phyloP scores from a whole-genome alignment of 192 early-diverging fungal genomes.

The Coemansia sp. region DNA sequence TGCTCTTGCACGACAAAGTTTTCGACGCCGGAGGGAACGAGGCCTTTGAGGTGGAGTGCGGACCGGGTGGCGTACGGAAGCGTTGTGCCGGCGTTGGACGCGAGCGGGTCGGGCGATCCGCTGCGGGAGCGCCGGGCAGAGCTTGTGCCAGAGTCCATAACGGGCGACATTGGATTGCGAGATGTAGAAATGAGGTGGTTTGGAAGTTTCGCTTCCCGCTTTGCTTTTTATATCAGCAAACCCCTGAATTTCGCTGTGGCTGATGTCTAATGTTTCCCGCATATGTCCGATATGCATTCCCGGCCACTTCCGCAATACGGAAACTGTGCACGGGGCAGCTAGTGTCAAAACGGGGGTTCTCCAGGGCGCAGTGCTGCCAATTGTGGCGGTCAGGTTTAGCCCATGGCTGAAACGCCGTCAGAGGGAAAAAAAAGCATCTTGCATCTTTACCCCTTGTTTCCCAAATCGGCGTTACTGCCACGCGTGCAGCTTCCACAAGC shows the following conservation, averaged over 20 bases:
- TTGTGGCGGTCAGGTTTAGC: neutral
- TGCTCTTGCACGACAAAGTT: constrained; percentile 68
- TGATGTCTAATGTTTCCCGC: constrained; percentile 1
- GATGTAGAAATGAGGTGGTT: too few relatives aligned
- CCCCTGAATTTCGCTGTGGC: neutral
- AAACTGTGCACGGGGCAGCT: constrained; percentile 11
- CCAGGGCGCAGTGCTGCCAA: neutral
- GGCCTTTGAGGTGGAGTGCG: constrained; percentile 63
- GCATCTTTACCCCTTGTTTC: neutral
- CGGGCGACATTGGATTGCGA: too few relatives aligned
- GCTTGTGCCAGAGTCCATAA: constrained; percentile 24
- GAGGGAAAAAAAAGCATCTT: constrained; percentile 9
- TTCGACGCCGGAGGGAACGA: constrained; percentile 74
- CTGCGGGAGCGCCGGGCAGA: constrained; percentile 34
- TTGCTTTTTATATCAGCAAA: neutral
- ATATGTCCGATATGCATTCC: constrained; percentile 15
- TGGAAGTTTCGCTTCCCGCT: neutral
- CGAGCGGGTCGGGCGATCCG: constrained; percentile 33
- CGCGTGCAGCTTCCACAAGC: too few relatives aligned
- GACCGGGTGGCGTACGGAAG: constrained; percentile 51
- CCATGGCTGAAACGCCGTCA: constrained; percentile 8
- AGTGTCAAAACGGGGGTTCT: neutral
- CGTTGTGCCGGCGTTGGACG: constrained; percentile 35
- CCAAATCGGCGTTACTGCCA: constrained; percentile 6
- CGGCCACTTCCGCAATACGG: constrained; percentile 1